Conservation (phyloP, 495 filamentous ascomycete species). For the Penicillium ochrochloron region DNA sequence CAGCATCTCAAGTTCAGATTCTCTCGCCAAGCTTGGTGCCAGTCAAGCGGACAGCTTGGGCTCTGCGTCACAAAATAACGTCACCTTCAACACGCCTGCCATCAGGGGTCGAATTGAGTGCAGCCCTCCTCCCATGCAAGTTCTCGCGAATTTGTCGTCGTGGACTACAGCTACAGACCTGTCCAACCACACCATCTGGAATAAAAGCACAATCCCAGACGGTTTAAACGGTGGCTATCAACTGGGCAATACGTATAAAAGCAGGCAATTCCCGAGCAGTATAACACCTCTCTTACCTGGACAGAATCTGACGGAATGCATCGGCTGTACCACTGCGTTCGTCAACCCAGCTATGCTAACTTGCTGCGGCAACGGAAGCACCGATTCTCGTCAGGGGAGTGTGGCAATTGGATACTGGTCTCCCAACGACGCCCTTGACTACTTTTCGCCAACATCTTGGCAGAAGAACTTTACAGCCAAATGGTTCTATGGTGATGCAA, state of each 20-base stretch:
- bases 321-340: slow-evolving; percentile 30
- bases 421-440: slow-evolving; percentile 17
- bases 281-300: slow-evolving; percentile 8
- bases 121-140: slow-evolving; percentile 16
- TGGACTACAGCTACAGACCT: slow-evolving; percentile 34
- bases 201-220: slow-evolving; percentile 21
- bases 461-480: slow-evolving; percentile 40
- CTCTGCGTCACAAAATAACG: slow-evolving; percentile 21
- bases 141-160: slow-evolving; percentile 21
- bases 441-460: slow-evolving; percentile 19
- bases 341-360: slow-evolving; percentile 24
- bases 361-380: slow-evolving; percentile 40
- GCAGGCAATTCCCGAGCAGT: slow-evolving; percentile 1
- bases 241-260: slow-evolving; percentile 14
- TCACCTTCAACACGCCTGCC: slow-evolving; percentile 35
- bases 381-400: slow-evolving; percentile 7
- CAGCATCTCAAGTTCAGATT: neutral
- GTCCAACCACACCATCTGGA: slow-evolving; percentile 18
- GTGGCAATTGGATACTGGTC: slow-evolving; percentile 38
- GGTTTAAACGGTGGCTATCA: slow-evolving; percentile 21
- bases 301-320: slow-evolving; percentile 18
- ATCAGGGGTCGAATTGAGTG: slow-evolving; percentile 39
- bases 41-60: neutral
- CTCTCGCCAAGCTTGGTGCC: slow-evolving; percentile 2
- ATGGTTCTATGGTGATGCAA: slow-evolving; percentile 33